phyloP scores from a whole-genome alignment of 306 rosid species.

The Begonia fuchsioides region DNA sequence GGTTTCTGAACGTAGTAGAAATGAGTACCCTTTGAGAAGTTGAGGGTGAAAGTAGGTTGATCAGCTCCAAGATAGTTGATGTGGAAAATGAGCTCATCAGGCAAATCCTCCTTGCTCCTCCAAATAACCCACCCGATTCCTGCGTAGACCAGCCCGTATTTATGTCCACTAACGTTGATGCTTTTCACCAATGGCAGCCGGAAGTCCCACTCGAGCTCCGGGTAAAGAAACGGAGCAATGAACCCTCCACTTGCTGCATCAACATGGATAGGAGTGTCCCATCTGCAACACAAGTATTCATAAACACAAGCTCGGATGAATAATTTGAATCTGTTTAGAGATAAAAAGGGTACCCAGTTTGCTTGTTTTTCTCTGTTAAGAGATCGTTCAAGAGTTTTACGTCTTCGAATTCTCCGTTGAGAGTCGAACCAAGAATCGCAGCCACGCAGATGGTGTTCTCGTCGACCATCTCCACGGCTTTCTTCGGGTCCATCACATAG shows the following conservation, averaged over 20 bases:
- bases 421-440: no score
- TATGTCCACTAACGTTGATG: constrained; percentile 9
- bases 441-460: no score
- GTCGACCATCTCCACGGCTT: no score
- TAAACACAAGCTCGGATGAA: no score
- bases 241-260: no score
- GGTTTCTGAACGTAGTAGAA: no score
- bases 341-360: not conserved
- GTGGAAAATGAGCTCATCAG: constrained; percentile 3
- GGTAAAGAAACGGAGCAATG: constrained; percentile 8
- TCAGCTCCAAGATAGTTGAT: no score
- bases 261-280: constrained; percentile 8
- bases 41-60: constrained; percentile 4
- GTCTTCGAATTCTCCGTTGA: constrained; percentile 8
- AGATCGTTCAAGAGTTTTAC: constrained; percentile 5
- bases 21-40: constrained; percentile 6
- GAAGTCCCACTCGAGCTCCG: constrained; percentile 9
- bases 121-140: constrained; percentile 9
- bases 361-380: constrained; percentile 3
- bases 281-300: not conserved
- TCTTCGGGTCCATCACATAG: no score
- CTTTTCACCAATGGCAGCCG: constrained; percentile 10
- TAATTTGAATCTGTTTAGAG: no score
- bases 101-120: constrained; percentile 3
- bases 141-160: no score